Base-by-base conservation (phyloP, 1,284 basidiomycete genomes). In the Moniliophthora roreri region DNA sequence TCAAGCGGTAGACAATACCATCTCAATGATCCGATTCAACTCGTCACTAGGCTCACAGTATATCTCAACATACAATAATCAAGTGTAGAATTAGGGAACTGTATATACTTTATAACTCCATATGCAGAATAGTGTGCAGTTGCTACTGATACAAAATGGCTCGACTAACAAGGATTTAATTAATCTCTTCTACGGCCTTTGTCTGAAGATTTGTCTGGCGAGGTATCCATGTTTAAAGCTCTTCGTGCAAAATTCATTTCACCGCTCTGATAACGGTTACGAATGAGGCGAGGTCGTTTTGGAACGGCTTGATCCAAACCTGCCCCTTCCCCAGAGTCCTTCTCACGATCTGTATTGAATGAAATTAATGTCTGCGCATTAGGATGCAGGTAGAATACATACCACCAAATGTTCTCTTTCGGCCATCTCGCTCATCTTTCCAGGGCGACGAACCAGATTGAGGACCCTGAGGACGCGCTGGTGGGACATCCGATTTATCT, bases 391-490 rank as follows among this genome's bases (percentile, higher is more conserved):
- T 40, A 18, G 18, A 41, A 41, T 41, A 23, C 23, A 41, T 70
- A 89, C 87, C 88, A 65, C 84, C 79, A 39, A 75, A 66, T 5
- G 84, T 82, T 52, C 88, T 79, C 69, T 91, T 91, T 62, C 85
- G 76, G 54, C 69, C 78, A 56, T 87, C 85, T 47, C 80, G 77
- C 24, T 87, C 85, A 20, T 88, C 84, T 69, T 67, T 68, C 73
- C 65, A 56, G 62, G 44, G 42, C 21, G 49, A 51, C 20, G 55
- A 63, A 42, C 79, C 52, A 66, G 62, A 47, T 78, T 75, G 58
- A n/a, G n/a, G n/a, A 78, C 71, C 64, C 51, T 66, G 68, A 4
- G 69, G 64, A 10, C 75, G 71, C 41, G 69, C 71, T 10, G 51
- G 48, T 51, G 71, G 62, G 26, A 68, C 62, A 58, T 85, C 81